Conservation (phyloP, 179 eudicot genomes). For the Patellifolia procumbens region DNA sequence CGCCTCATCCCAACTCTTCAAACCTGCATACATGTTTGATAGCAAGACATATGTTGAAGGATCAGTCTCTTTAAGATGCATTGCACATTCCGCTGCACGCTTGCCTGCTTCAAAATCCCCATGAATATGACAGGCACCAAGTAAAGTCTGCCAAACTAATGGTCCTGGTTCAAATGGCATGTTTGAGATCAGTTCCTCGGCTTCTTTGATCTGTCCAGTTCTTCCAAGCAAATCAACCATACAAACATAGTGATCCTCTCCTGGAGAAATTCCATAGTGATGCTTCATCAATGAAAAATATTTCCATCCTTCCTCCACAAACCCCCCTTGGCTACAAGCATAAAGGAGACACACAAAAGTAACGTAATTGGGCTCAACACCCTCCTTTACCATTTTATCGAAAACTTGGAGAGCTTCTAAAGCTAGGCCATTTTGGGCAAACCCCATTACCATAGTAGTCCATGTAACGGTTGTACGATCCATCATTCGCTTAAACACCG, state of each 20-base stretch:
- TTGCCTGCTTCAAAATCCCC: constrained; percentile 63
- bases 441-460: constrained; percentile 70
- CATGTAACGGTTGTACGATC: constrained; percentile 53
- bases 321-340: constrained; percentile 67
- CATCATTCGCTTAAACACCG: constrained; percentile 44
- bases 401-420: constrained; percentile 46
- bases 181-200: constrained; percentile 52
- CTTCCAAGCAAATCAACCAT: constrained; percentile 74
- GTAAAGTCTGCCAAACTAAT: constrained; percentile 59
- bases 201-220: constrained; percentile 55
- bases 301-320: constrained; percentile 52
- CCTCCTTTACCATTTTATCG: constrained; percentile 38
- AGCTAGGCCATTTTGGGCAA: constrained; percentile 51
- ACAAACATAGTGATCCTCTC: constrained; percentile 70
- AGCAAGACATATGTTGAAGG: constrained; percentile 57
- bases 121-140: constrained; percentile 59
- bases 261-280: constrained; percentile 44
- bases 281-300: constrained; percentile 46
- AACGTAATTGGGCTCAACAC: constrained; percentile 48
- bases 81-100: constrained; percentile 48
- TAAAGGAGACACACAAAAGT: constrained; percentile 56
- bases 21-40: constrained; percentile 58
- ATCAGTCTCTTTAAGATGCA: constrained; percentile 40
- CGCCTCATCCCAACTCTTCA: constrained; percentile 46
- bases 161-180: constrained; percentile 55